Percentiles rank a stretch among this genome's conserved stretches.
Conservation (phyloP, 1,284 basidiomycete species). For the Tylopilus sp. region DNA sequence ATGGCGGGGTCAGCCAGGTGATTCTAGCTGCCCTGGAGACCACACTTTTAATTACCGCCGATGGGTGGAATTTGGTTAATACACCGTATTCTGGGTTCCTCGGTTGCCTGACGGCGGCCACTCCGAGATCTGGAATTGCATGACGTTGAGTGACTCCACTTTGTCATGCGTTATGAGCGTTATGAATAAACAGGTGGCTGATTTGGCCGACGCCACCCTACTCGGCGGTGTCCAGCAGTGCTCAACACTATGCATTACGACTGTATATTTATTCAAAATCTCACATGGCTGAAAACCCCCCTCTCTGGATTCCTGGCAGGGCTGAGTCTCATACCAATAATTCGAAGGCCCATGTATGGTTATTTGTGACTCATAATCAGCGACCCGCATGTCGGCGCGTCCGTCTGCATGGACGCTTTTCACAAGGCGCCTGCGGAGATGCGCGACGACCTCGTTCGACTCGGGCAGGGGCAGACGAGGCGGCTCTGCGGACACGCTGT, state of each 20-base stretch:
- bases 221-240: no score
- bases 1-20: slow-evolving; percentile 16
- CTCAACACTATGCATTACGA: no score
- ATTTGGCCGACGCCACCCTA: no score
- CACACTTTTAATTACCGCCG: slow-evolving; percentile 8
- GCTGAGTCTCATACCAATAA: slow-evolving; percentile 25
- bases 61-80: slow-evolving; percentile 8
- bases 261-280: no score
- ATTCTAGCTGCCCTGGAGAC: slow-evolving; percentile 13
- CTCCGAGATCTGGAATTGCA: slow-evolving; percentile 10
- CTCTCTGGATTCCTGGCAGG: slow-evolving; percentile 37
- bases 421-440: slow-evolving; percentile 33
- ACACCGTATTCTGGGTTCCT: slow-evolving; percentile 12
- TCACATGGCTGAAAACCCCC: slow-evolving; percentile 9
- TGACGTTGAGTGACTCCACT: no score
- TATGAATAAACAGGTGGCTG: no score
- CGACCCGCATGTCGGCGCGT: slow-evolving; percentile 43
- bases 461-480: slow-evolving; percentile 42
- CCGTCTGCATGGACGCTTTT: slow-evolving; percentile 43
- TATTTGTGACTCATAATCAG: slow-evolving; percentile 26
- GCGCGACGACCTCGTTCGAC: slow-evolving; percentile 37
- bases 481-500: slow-evolving; percentile 49
- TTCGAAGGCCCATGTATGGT: background rate
- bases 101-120: slow-evolving; percentile 15
- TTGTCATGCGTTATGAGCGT: no score